These are phyloP conservation scores for Warburgia ugandensis DNA, from an alignment of 164 flowering plant species.

Conservation along the genomic window DNA sequence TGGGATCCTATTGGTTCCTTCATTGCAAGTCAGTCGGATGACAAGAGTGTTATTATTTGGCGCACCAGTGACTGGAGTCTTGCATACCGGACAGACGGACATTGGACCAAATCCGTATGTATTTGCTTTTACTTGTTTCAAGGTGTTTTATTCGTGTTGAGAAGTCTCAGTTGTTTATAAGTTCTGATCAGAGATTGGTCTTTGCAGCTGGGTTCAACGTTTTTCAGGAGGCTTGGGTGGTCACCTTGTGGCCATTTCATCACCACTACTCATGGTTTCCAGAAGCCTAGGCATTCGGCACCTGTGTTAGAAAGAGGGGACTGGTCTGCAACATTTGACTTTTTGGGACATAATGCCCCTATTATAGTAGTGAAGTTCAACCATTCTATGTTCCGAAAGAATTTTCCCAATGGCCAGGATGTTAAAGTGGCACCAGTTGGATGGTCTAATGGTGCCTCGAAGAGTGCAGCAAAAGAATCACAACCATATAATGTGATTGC, in stretches of 20 bases:
- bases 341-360: slow-evolving; percentile 98
- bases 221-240: slow-evolving; percentile 99
- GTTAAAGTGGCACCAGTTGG: slow-evolving; percentile 55
- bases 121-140: not conserved
- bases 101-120: slow-evolving; percentile 97
- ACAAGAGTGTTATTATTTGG: slow-evolving; percentile 98
- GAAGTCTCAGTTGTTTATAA: no score
- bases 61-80: slow-evolving; percentile 99
- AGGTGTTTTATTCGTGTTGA: no score
- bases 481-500: slow-evolving; percentile 93
- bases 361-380: slow-evolving; percentile 89
- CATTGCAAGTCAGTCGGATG: slow-evolving; percentile 98
- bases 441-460: slow-evolving; percentile 82
- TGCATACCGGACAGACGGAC: slow-evolving; percentile 95
- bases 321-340: slow-evolving; percentile 98
- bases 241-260: slow-evolving; percentile 99
- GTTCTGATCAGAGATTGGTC: no score
- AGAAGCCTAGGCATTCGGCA: slow-evolving; percentile 98
- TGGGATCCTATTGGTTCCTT: slow-evolving; percentile 99
- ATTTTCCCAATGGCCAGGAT: slow-evolving; percentile 43
- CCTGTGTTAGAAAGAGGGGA: slow-evolving; percentile 99
- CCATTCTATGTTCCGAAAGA: slow-evolving; percentile 91
- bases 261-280: slow-evolving; percentile 97
- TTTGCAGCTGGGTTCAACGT: slow-evolving; percentile 96
- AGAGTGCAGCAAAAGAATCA: slow-evolving; percentile 59